Conservation (phyloP, 169 alveolate genomes). For the Cryptosporidium ubiquitum region DNA sequence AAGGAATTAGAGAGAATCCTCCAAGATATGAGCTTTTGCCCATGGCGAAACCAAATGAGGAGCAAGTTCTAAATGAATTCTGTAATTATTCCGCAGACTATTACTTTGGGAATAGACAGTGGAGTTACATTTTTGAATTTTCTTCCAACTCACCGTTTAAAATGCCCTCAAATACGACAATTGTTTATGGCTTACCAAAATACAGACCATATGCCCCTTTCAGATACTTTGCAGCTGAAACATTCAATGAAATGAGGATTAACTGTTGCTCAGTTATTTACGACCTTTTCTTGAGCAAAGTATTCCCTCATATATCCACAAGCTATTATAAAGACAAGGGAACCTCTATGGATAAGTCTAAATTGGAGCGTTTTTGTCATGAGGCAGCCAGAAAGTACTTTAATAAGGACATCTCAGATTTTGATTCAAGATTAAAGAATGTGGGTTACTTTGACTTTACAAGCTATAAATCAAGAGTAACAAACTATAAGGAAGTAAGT, state of each 20-base stretch:
- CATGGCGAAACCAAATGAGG: slow-evolving; percentile 58
- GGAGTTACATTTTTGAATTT: slow-evolving; percentile 21
- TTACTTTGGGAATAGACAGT: slow-evolving; percentile 63
- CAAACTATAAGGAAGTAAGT: slow-evolving; percentile 39
- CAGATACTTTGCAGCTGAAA: slow-evolving; percentile 69
- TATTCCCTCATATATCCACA: slow-evolving; percentile 44
- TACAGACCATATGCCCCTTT: slow-evolving; percentile 66
- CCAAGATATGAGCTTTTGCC: slow-evolving; percentile 62
- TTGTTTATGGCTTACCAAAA: slow-evolving; percentile 22
- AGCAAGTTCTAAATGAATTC: slow-evolving; percentile 42
- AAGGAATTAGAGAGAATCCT: slow-evolving; percentile 56
- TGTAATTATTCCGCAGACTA: slow-evolving; percentile 72
- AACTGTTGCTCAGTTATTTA: slow-evolving; percentile 68
- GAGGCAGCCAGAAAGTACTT: slow-evolving; percentile 45
- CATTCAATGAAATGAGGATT: slow-evolving; percentile 54
- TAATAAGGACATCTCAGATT: background rate
- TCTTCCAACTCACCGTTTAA: too few relatives aligned
- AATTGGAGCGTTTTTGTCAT: slow-evolving; percentile 52
- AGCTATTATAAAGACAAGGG: slow-evolving; percentile 4
- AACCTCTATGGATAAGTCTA: slow-evolving; percentile 8
- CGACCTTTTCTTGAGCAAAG: slow-evolving; percentile 51
- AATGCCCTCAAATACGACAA: background rate
- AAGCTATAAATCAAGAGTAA: slow-evolving; percentile 39
- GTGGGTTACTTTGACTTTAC: slow-evolving; percentile 49
- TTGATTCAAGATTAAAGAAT: background rate